Base-by-base conservation (phyloP, 176 grass and related monocot genomes). In the Oropetium thomaeum region DNA sequence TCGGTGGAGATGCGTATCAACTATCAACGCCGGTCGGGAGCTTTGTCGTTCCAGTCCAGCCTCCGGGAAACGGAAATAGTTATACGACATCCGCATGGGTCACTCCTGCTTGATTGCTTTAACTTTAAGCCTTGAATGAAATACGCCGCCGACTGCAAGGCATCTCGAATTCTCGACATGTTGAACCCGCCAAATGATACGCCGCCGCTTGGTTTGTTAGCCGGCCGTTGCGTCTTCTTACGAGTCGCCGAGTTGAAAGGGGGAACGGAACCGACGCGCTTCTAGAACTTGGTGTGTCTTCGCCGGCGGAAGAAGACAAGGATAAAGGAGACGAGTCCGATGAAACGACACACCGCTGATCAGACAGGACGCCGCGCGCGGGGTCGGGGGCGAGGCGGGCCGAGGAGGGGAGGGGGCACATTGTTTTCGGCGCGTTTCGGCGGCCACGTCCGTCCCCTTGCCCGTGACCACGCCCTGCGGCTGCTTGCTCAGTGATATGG, bases 381-480 rank as follows among this genome's bases (percentile, higher is more conserved):
- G n/a, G n/a, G n/a, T n/a, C n/a, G n/a, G n/a, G n/a, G n/a, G n/a
- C n/a, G 25, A 15, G 17, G 8, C 8, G 12, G 57, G n/a, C n/a
- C n/a, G n/a, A n/a, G n/a, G n/a, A n/a, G n/a, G n/a, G n/a, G 25
- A 15, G 17, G 8, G 14, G 12, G 57, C 78, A 52, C 78, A 52
- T 73, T 28, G 35, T 45, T 44, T 43, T 60, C 81, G 70, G 28
- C 33, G 71, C 71, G 29, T 38, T 75, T 35, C 80, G 48, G 71
- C 80, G 30, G 71, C 39, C 71, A 49, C 81, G 63, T 75, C 39
- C 81, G 52, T 75, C 39, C 52, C n/a, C n/a, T n/a, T n/a, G n/a
- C n/a, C n/a, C 52, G 22, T 55, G 52, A 22, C 15, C 58, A 16
- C 40, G 63, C 76, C 22, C 52, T 55, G 22, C 22, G 10, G 51